Evolutionary conservation across 805 yeast genomes (phyloP).

Genomic region (Kazachstania bromeliacearum): DNA sequence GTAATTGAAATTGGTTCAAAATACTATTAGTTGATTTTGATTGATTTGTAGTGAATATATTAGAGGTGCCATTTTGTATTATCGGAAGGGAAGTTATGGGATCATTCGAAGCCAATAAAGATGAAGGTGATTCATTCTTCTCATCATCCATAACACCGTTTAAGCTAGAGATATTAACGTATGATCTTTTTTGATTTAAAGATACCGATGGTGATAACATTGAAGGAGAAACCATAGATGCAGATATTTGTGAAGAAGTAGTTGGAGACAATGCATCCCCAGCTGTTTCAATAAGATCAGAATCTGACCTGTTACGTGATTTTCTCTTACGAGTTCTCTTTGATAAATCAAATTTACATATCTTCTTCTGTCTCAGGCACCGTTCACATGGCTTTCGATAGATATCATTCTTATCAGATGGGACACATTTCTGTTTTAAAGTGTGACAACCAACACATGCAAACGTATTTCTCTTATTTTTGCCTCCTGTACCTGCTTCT

Average conservation of each 20-base stretch:
- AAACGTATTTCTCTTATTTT: slow-evolving; percentile 27
- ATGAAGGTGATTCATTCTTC: too few species aligned
- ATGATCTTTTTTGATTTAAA: slow-evolving; percentile 2
- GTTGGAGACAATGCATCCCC: slow-evolving; percentile 1
- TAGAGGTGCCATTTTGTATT: background rate
- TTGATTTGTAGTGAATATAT: background rate
- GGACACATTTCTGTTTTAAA: slow-evolving; percentile 76
- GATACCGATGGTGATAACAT: background rate
- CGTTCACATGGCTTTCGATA: slow-evolving; percentile 63
- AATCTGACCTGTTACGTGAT: slow-evolving; percentile 11
- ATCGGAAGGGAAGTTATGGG: background rate
- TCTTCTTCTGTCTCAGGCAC: slow-evolving; percentile 53
- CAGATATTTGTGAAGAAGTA: background rate
- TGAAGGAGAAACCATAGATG: background rate
- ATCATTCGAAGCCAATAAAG: background rate
- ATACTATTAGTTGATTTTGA: background rate
- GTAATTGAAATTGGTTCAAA: too few species aligned
- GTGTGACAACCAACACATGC: slow-evolving; percentile 51
- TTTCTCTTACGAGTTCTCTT: slow-evolving; percentile 43
- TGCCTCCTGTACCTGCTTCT: slow-evolving; percentile 17
- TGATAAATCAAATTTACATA: slow-evolving; percentile 58
- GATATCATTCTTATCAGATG: slow-evolving; percentile 38
- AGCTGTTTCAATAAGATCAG: background rate
- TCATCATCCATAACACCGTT: background rate
- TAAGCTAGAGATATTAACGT: background rate